A percentile compares a stretch with the other conserved stretches of the same genome.
Conservation (phyloP, 2,329 filamentous ascomycete species). For the Penicillium brevicompactum region DNA sequence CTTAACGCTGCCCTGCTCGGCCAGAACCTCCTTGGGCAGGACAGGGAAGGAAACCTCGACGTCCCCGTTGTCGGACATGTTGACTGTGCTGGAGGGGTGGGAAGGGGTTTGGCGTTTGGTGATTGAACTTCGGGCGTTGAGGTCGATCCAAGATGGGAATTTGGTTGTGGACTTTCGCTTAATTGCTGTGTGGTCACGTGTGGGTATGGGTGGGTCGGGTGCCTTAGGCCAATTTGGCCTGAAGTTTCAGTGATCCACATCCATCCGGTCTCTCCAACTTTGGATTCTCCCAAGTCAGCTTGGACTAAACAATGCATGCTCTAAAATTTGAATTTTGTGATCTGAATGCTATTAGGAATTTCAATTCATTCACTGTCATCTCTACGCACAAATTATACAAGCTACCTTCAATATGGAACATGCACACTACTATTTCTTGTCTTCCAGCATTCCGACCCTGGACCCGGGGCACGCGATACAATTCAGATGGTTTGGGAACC, state of each 20-base stretch:
- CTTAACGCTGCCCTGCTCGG: constrained; percentile 90
- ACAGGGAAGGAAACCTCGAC: constrained; percentile 80
- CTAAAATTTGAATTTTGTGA: background rate
- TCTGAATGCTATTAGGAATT: background rate
- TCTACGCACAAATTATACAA: background rate
- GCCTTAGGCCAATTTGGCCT: constrained; percentile 1
- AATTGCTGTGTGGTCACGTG: constrained; percentile 39
- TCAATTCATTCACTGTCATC: background rate
- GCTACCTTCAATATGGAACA: background rate
- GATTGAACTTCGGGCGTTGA: constrained; percentile 38
- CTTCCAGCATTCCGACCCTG: background rate
- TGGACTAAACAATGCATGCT: background rate
- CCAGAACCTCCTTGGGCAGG: constrained; percentile 89
- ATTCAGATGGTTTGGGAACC: constrained; percentile 9
- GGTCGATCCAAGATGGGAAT: constrained; percentile 38
- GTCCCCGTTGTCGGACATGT: constrained; percentile 95
- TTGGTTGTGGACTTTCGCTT: constrained; percentile 43
- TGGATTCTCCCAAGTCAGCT: background rate
- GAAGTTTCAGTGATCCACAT: background rate
- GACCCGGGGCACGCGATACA: background rate
- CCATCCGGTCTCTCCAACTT: background rate
- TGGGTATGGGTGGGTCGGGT: background rate
- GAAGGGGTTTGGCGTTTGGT: constrained; percentile 44
- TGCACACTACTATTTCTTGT: background rate
- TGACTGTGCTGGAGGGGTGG: constrained; percentile 48